Evolutionary conservation across 192 early-diverging fungal genomes (phyloP).

Genomic region (Mortierella antarctica): DNA sequence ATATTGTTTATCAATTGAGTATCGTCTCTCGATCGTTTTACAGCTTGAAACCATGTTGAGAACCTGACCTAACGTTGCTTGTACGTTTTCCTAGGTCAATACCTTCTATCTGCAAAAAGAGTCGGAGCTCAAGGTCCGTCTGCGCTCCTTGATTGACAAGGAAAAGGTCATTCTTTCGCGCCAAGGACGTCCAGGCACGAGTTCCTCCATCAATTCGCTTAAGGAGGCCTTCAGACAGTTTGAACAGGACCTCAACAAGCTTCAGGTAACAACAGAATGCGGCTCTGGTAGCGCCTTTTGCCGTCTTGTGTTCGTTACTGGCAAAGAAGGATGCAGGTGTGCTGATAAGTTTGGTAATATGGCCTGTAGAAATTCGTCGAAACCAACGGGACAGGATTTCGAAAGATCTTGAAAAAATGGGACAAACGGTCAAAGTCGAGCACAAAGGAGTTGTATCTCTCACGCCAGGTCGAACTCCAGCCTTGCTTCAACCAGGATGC

Average conservation of each 20-base stretch:
- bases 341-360: not conserved
- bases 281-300: not conserved
- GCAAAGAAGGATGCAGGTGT: too few species aligned
- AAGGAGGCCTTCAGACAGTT: constrained; percentile 93
- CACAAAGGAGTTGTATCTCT: constrained; percentile 97
- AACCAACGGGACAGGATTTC: constrained; percentile 94
- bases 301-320: too few species aligned
- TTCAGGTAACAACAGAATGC: constrained; percentile 73
- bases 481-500: constrained; percentile 97
- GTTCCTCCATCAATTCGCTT: constrained; percentile 75
- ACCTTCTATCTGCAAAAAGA: constrained; percentile 98
- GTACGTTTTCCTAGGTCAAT: constrained; percentile 75
- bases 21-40: not conserved
- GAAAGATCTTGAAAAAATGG: constrained; percentile 99
- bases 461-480: constrained; percentile 97
- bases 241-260: constrained; percentile 92
- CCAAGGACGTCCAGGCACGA: constrained; percentile 61
- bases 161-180: constrained; percentile 70
- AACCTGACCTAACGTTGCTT: not conserved
- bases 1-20: constrained; percentile 18
- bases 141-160: constrained; percentile 85
- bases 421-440: constrained; percentile 98
- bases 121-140: constrained; percentile 89
- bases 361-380: constrained; percentile 91
- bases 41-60: constrained; percentile 1